Base-by-base conservation (phyloP, 225 moss, liverwort and hornwort genomes). In the Ulota crispa region DNA sequence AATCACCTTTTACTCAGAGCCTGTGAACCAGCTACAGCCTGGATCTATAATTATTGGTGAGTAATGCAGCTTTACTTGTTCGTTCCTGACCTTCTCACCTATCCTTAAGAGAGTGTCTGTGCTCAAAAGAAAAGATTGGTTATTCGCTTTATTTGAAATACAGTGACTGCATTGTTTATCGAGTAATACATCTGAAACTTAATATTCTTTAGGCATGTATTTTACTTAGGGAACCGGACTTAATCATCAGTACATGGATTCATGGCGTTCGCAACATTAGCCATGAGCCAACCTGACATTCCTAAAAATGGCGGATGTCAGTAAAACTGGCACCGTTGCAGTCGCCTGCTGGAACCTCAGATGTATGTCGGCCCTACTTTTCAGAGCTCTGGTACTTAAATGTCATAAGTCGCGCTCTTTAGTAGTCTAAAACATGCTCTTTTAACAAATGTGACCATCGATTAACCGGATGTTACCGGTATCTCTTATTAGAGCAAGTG, bases 31-130 rank as follows among this genome's bases (percentile, higher is more conserved):
- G n/a, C n/a, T n/a, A n/a, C n/a, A n/a, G n/a, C n/a, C n/a, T n/a
- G n/a, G n/a, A n/a, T n/a, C n/a, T n/a, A n/a, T n/a, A n/a, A 55
- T 2, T 60, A 61, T 68, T 80, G 77, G 88, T 88, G 72, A 85
- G 85, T 82, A 76, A 72, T 75, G 79, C 57, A 56, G 74, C 74
- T 23, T 54, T 55, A 65, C 56, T 63, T 65, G 23, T 72, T 27
- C 15, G 41, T 43, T 23, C 23, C 73, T n/a, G 81, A 28, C 11
- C 2, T 28, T 16, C 2, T 61, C 18, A 54, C 23, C 15, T 69
- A 27, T 69, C 45, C 9, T 41, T 1, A 26, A 26, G 9, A 69
- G 21, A 45, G 39, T 9, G 27, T 53, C 34, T 34, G 7, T 28
- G 19, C 52, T 45, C 31, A 10, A 24, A 61, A 60, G 36, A 37